Base-by-base conservation (phyloP, 306 rosid genomes). In the Corylus heterophylla region DNA sequence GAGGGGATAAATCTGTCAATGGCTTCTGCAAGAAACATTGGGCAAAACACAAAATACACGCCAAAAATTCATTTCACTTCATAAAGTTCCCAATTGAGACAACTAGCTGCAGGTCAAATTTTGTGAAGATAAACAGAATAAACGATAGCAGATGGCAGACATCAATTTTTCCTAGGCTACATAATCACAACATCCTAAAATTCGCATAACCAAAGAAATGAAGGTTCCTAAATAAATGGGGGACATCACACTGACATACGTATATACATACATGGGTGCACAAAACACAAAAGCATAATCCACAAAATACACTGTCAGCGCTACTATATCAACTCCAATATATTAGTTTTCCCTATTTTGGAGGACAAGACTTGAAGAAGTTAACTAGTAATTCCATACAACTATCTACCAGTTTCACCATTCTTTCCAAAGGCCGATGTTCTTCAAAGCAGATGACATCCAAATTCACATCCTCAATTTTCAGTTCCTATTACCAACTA, bases 181-280 rank as follows among this genome's bases (percentile, higher is more conserved):
- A 76, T 69, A 76, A 73, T 76, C 62, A 45, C 51, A 73, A 75
- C 20, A 62, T 62, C 76, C 86, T 83, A 81, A 74, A 56, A 79
- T 71, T 58, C 42, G 78, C 76, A 74, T 76, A 48, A 5, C 22
- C 78, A 74, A 67, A 80, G 73, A 47, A 80, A 82, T 79, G 64
- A 75, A 45, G 54, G 76, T 78, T 78, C 58, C 86, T 78, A 69
- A 87, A 85, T 76, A 82, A 82, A 84, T 29, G 72, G 72, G 51
- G 22, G 45, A 22, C 77, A 78, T 86, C 78, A 86, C 83, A 77
- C 84, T 17, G 78, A 78, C 73, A 79, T 27, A 72, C 82, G 80
- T 64, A 83, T 86, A 86, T 75, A 91, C 85, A 89, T 62, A 91
- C 86, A 89, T 68, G 70, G 69, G 83, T 56, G 73, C 78, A 79